Evolutionary conservation across 1,139 yeast genomes (phyloP).

Genomic region (Saccharomycopsis phalli): DNA sequence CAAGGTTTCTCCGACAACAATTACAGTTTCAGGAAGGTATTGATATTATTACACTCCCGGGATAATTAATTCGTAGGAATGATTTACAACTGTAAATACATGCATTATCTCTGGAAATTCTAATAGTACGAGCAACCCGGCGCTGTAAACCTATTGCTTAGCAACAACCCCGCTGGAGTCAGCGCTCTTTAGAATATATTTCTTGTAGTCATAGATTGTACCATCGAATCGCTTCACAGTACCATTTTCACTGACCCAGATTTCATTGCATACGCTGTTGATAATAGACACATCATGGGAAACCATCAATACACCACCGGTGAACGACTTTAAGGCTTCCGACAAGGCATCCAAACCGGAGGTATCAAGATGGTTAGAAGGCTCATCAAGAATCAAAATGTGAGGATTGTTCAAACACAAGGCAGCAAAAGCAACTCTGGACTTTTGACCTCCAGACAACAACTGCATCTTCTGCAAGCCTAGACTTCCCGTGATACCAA

Average conservation of each 20-base stretch:
- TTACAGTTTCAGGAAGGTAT: too few species aligned
- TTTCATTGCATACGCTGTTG: conserved; percentile 79
- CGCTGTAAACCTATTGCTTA: conserved; percentile 56
- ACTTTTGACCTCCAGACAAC: conserved; percentile 95
- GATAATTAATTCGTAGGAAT: too few species aligned
- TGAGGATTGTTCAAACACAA: conserved; percentile 90
- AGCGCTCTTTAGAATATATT: conserved; percentile 72
- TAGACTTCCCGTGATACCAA: conserved; percentile 91
- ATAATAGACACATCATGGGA: conserved; percentile 94
- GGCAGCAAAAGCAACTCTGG: conserved; percentile 97
- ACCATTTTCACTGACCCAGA: conserved; percentile 91
- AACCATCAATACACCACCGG: conserved; percentile 96
- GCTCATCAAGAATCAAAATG: conserved; percentile 88
- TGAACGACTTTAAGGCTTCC: conserved; percentile 75
- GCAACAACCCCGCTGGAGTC: conserved; percentile 83
- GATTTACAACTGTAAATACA: too few species aligned
- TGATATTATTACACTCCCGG: too few species aligned
- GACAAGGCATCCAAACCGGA: conserved; percentile 94
- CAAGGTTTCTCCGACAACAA: too few species aligned
- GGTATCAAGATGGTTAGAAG: conserved; percentile 97
- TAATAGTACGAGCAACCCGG: too few species aligned
- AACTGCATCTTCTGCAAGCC: conserved; percentile 87
- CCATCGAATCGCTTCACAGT: conserved; percentile 77
- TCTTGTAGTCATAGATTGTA: conserved; percentile 78
- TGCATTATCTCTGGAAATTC: too few species aligned